phyloP scores from a whole-genome alignment of 805 yeast genomes.

The Diddensiella santjacobensis region DNA sequence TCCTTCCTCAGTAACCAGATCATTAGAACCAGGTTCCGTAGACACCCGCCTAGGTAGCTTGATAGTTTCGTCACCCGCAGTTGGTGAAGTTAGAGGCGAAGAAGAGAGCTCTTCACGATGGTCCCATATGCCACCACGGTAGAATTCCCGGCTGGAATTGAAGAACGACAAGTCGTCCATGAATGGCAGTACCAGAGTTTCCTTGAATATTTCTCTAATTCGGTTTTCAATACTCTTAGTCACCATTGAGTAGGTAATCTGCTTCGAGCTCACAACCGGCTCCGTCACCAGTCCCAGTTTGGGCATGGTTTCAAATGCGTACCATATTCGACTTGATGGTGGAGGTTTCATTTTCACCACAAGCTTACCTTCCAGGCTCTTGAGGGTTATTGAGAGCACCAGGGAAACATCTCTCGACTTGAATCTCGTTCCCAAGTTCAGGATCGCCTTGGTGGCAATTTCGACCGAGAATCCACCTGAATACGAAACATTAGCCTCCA shows the following conservation, averaged over 20 bases:
- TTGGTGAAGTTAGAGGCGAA: background rate
- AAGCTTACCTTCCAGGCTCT: constrained; percentile 69
- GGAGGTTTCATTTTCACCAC: constrained; percentile 75
- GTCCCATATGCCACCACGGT: constrained; percentile 94
- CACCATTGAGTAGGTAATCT: constrained; percentile 70
- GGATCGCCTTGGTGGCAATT: constrained; percentile 72
- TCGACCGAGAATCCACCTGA: constrained; percentile 73
- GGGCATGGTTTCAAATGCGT: constrained; percentile 78
- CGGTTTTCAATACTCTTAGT: constrained; percentile 76
- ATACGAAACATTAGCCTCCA: constrained; percentile 61
- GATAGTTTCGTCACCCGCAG: background rate
- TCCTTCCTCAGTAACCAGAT: background rate
- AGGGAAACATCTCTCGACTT: constrained; percentile 71
- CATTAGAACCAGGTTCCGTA: constrained; percentile 2
- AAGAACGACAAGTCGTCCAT: constrained; percentile 84
- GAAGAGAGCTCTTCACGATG: constrained; percentile 23
- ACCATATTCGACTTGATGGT: constrained; percentile 90
- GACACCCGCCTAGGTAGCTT: background rate
- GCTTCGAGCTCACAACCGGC: constrained; percentile 86
- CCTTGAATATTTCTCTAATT: constrained; percentile 73
- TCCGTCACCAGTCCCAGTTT: constrained; percentile 69
- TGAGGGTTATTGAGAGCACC: constrained; percentile 63
- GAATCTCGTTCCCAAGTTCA: constrained; percentile 73
- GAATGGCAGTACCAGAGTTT: constrained; percentile 76
- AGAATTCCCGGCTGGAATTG: constrained; percentile 62